Evolutionary conservation across 2,329 filamentous ascomycete species (phyloP), one percentile per base, ranked within the genome.

Genomic region (Apiospora marii): DNA sequence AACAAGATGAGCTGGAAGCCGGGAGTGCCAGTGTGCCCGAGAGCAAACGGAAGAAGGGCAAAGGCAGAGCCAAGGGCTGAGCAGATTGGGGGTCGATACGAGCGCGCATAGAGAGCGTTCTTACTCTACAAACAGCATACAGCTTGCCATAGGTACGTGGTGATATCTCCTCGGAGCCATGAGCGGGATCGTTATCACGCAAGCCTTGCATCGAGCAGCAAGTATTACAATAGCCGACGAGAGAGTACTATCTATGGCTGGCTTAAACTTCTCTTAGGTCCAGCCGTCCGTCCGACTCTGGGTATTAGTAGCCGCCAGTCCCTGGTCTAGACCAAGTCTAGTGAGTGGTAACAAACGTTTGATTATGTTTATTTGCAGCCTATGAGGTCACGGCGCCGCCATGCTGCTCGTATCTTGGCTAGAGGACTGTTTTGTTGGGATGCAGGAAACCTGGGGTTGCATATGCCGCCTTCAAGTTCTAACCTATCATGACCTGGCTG

Each of bases 1-100:
- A 89, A 72, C 89, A 90, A 44, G 93, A 92, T n/a, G 93, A 96
- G 81, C 82, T 96, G 49, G 90, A 92, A 75, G 92, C 92, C 70
- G 93, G 93, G 0, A 93, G 89, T 70, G 87, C 92, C n/a, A 90
- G 88, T 74, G 86, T 94, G 58, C 89, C 91, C 1, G 91, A 85
- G 67, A 81, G 82, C 76, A 80, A 78, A 58, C 79, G 78, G 69
- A 79, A 77, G 70, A 90, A 88, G 78, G 85, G 84, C 24, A 88
- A 88, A 79, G 85, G 87, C 43, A 88, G 86, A 78, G 86, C 85
- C 1, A 76, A 68, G 58, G 34, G 58, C 12, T 64, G 30, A 64
- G 34, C 16, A 30, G 19, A 34, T n/a, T 30, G 53, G 53, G 14
- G 27, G 2, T 8, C 37, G 13, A 10, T 27, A 27, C 27, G 14